Evolutionary conservation across 2,329 filamentous ascomycete species (phyloP).

Genomic region (Colletotrichum graminicola): DNA sequence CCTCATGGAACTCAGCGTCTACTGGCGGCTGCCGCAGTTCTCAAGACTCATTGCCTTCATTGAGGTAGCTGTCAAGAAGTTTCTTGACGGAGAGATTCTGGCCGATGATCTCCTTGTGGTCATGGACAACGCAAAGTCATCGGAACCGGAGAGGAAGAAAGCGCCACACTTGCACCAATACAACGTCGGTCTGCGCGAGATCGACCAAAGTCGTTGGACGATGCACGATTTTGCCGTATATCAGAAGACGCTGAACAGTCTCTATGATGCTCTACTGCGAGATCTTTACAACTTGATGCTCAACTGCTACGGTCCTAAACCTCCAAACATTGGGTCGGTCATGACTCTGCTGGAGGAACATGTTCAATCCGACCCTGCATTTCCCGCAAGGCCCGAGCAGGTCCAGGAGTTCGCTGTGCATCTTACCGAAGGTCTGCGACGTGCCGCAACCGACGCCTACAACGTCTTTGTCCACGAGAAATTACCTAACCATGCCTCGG

Average conservation of each 20-base stretch:
- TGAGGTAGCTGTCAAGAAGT: slow-evolving; percentile 88
- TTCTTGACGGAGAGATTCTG: slow-evolving; percentile 83
- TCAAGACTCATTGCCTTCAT: slow-evolving; percentile 84
- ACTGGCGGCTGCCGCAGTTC: slow-evolving; percentile 90
- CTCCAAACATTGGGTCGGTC: slow-evolving; percentile 82
- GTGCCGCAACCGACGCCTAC: slow-evolving; percentile 84
- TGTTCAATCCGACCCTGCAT: slow-evolving; percentile 82
- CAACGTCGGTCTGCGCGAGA: slow-evolving; percentile 64
- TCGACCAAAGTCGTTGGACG: slow-evolving; percentile 74
- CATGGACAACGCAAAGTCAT: slow-evolving; percentile 84
- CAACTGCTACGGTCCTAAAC: slow-evolving; percentile 89
- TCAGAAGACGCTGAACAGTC: slow-evolving; percentile 77
- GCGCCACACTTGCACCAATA: slow-evolving; percentile 67
- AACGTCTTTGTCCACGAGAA: slow-evolving; percentile 81
- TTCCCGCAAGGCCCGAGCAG: slow-evolving; percentile 77
- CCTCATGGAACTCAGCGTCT: slow-evolving; percentile 83
- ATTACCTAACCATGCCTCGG: slow-evolving; percentile 82
- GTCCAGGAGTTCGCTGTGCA: slow-evolving; percentile 78
- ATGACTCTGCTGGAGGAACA: slow-evolving; percentile 87
- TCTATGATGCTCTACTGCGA: slow-evolving; percentile 86
- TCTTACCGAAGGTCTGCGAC: slow-evolving; percentile 77
- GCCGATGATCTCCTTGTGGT: slow-evolving; percentile 86
- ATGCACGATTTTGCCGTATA: slow-evolving; percentile 77
- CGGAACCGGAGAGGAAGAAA: slow-evolving; percentile 75
- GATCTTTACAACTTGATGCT: slow-evolving; percentile 91